These are phyloP conservation scores for Phytophthora chlamydospora DNA, from an alignment of 352 stramenopile species.

Conservation along the genomic window DNA sequence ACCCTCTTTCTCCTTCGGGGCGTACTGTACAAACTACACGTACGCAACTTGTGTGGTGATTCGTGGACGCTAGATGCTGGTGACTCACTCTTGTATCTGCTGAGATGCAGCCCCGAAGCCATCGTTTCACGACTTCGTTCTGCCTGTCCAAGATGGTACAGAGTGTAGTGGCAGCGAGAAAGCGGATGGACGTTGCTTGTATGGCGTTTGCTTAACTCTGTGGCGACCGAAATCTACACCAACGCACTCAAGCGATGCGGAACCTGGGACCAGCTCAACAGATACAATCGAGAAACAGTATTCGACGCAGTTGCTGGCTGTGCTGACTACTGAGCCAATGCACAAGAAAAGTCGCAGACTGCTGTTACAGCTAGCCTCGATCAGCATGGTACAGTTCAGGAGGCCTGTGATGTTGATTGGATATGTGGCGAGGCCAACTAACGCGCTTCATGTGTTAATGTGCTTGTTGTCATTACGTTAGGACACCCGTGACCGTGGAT, in stretches of 20 bases:
- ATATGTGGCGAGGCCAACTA: not conserved
- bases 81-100: conserved; percentile 1
- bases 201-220: conserved; percentile 47
- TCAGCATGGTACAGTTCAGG: conserved; percentile 19
- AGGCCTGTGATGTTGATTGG: not conserved
- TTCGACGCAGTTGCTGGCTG: conserved; percentile 17
- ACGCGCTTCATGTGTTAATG: not conserved
- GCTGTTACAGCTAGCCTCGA: conserved; percentile 35
- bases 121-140: conserved; percentile 55
- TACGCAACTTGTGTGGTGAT: conserved; percentile 4
- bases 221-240: conserved; percentile 22
- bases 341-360: conserved; percentile 31
- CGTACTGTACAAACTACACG: conserved; percentile 6
- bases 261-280: not conserved
- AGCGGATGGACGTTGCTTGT: conserved; percentile 20
- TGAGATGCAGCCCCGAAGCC: conserved; percentile 16
- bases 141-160: conserved; percentile 17
- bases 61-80: not conserved
- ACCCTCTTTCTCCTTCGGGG: conserved; percentile 18
- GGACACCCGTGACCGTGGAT: conserved; percentile 25
- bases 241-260: conserved; percentile 3
- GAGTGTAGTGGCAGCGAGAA: not conserved
- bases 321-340: conserved; percentile 31
- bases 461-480: not conserved
- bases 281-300: conserved; percentile 10